Percentiles rank a stretch among this genome's conserved stretches.
Conservation (phyloP, 2,329 filamentous ascomycete species). For the Harringtonia aguacate region DNA sequence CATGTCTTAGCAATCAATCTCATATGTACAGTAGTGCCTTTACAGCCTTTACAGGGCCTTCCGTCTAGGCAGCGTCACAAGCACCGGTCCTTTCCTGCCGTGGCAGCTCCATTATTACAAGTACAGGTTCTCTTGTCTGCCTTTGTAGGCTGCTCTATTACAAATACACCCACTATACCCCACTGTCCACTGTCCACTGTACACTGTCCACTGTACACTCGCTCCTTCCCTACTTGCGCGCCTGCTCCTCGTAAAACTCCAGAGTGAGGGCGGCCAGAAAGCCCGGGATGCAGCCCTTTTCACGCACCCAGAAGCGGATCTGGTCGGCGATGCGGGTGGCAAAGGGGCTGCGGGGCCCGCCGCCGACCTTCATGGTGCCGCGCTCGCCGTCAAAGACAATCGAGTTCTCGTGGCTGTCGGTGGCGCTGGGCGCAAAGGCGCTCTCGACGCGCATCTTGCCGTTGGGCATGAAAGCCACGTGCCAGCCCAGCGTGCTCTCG, state of each 20-base stretch:
- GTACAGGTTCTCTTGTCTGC: too few species aligned
- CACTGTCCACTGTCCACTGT: not conserved
- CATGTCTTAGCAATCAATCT: too few species aligned
- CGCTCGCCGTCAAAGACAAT: slow-evolving; percentile 86
- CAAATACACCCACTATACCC: too few species aligned
- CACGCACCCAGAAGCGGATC: slow-evolving; percentile 93
- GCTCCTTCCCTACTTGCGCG: too few species aligned
- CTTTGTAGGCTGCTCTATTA: too few species aligned
- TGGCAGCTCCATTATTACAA: too few species aligned
- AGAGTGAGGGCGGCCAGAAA: slow-evolving; percentile 85
- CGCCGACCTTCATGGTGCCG: slow-evolving; percentile 96
- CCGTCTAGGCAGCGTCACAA: too few species aligned
- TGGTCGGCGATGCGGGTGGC: slow-evolving; percentile 74
- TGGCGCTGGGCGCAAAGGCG: slow-evolving; percentile 64
- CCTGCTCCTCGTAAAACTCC: slow-evolving; percentile 76
- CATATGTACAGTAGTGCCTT: too few species aligned
- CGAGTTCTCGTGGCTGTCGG: slow-evolving; percentile 59
- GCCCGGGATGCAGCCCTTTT: slow-evolving; percentile 85
- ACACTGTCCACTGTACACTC: too few species aligned
- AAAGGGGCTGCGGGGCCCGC: slow-evolving; percentile 78
- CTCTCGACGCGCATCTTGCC: slow-evolving; percentile 87
- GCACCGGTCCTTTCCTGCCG: too few species aligned
- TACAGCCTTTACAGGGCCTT: too few species aligned
- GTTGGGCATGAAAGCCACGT: slow-evolving; percentile 92
- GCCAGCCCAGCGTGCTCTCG: slow-evolving; percentile 85